A percentile compares a stretch with the other conserved stretches of the same genome.
Evolutionary conservation across 2,329 filamentous ascomycete species (phyloP).

Genomic region (Eutypa lata): DNA sequence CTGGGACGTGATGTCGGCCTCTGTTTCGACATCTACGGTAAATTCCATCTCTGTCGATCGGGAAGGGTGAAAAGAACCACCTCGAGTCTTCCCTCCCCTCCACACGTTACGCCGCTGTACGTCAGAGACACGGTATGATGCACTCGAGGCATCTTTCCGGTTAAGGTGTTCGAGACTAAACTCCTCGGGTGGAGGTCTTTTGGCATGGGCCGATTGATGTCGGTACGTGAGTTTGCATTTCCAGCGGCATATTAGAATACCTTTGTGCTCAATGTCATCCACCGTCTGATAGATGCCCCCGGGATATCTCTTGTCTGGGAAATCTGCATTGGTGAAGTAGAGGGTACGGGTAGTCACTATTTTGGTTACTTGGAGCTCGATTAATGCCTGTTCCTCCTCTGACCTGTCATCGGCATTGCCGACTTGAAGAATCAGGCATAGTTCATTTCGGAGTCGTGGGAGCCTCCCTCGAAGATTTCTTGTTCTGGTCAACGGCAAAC

Average conservation of each 20-base stretch:
- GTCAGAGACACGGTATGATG: slow-evolving; percentile 24
- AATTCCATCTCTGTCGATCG: slow-evolving; percentile 7
- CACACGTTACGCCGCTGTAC: slow-evolving; percentile 18
- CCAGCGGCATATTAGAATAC: slow-evolving; percentile 34
- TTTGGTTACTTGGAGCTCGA: slow-evolving; percentile 23
- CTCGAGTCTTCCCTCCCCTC: slow-evolving; percentile 24
- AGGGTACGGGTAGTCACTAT: slow-evolving; percentile 21
- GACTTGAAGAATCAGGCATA: slow-evolving; percentile 23
- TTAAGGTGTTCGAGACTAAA: slow-evolving; percentile 23
- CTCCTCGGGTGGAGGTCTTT: slow-evolving; percentile 19
- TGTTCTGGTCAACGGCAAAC: slow-evolving; percentile 25
- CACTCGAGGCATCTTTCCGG: slow-evolving; percentile 23
- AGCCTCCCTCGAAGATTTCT: slow-evolving; percentile 24
- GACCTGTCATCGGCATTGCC: slow-evolving; percentile 21
- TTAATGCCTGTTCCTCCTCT: slow-evolving; percentile 21
- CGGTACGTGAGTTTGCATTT: slow-evolving; percentile 26
- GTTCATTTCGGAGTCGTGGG: slow-evolving; percentile 26
- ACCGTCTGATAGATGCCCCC: slow-evolving; percentile 9
- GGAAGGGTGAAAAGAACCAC: slow-evolving; percentile 16
- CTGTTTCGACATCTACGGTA: slow-evolving; percentile 15
- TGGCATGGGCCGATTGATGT: slow-evolving; percentile 19
- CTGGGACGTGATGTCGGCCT: slow-evolving; percentile 3
- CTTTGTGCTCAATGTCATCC: slow-evolving; percentile 26
- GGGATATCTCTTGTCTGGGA: slow-evolving; percentile 20
- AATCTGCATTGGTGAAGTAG: slow-evolving; percentile 31